phyloP scores from a whole-genome alignment of 164 flowering plant genomes.

The Kalanchoe fedtschenkoi region DNA sequence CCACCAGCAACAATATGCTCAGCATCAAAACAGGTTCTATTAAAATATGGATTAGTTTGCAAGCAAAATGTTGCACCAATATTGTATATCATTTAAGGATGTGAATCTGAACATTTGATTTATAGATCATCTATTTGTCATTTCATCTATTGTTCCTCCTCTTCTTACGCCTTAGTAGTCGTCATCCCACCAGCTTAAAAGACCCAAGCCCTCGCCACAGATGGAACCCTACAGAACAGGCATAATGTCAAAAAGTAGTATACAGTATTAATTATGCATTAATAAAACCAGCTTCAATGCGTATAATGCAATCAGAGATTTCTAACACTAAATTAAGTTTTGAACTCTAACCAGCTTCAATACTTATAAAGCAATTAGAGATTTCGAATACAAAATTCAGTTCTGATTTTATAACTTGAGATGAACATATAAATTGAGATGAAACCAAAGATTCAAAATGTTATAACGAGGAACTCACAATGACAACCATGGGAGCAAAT shows the following conservation, averaged over 20 bases:
- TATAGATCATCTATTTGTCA: no score
- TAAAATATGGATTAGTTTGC: no score
- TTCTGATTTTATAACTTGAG: not conserved
- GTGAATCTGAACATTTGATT: no score
- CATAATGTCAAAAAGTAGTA: not conserved
- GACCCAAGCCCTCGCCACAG: not conserved
- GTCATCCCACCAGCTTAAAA: not conserved
- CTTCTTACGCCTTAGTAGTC: not conserved
- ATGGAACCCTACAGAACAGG: not conserved
- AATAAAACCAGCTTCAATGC: not conserved
- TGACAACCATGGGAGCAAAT: constrained; percentile 84
- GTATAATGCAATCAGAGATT: no score
- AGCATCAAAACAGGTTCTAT: not conserved
- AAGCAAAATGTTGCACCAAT: no score
- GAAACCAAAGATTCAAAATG: not conserved
- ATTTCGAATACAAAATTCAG: no score
- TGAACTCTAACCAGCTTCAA: no score
- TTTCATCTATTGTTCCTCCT: not conserved
- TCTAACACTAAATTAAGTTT: not conserved
- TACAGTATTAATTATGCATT: not conserved
- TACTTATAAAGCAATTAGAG: no score
- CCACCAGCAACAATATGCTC: not conserved
- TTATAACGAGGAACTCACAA: constrained; percentile 34
- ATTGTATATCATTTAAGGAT: not conserved
- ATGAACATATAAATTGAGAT: not conserved